These are phyloP conservation scores for Cyberlindnera nakhonratchasimensis DNA, from an alignment of 805 yeast genomes.

Conservation along the genomic window DNA sequence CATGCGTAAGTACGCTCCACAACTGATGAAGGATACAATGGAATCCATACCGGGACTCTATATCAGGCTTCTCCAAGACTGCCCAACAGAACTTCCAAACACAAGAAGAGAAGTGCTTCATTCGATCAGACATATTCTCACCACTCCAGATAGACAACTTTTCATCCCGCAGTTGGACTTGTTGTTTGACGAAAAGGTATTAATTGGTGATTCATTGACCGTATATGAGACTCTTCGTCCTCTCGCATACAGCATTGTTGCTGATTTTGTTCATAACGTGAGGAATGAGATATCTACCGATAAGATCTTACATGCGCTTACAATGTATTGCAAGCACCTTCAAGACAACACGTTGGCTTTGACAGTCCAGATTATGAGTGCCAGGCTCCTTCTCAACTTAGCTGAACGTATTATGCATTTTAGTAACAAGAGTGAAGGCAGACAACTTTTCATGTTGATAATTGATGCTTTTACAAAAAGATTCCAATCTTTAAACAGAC, in stretches of 20 bases:
- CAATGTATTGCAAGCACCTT: conserved; percentile 73
- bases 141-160: conserved; percentile 78
- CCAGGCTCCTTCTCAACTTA: conserved; percentile 79
- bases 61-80: conserved; percentile 82
- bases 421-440: conserved; percentile 72
- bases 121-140: conserved; percentile 90
- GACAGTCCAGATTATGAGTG: conserved; percentile 95
- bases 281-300: conserved; percentile 76
- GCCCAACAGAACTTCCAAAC: conserved; percentile 88
- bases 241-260: conserved; percentile 90
- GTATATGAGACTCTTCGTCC: conserved; percentile 88
- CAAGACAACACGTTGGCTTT: conserved; percentile 80
- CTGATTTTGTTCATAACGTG: conserved; percentile 92
- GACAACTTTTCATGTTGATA: conserved; percentile 77
- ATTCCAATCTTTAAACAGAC: conserved; percentile 69
- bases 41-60: conserved; percentile 81
- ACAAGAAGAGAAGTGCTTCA: conserved; percentile 91
- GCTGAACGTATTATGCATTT: conserved; percentile 84
- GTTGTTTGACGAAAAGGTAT: conserved; percentile 78
- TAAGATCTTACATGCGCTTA: conserved; percentile 85
- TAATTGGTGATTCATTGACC: conserved; percentile 91
- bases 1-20: conserved; percentile 76
- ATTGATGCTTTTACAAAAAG: conserved; percentile 85
- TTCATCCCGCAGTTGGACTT: conserved; percentile 84
- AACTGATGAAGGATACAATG: conserved; percentile 52